Evolutionary conservation across 208 protist species (phyloP), one percentile per base, ranked within the genome.

Genomic region (Trypanosoma grayi): DNA sequence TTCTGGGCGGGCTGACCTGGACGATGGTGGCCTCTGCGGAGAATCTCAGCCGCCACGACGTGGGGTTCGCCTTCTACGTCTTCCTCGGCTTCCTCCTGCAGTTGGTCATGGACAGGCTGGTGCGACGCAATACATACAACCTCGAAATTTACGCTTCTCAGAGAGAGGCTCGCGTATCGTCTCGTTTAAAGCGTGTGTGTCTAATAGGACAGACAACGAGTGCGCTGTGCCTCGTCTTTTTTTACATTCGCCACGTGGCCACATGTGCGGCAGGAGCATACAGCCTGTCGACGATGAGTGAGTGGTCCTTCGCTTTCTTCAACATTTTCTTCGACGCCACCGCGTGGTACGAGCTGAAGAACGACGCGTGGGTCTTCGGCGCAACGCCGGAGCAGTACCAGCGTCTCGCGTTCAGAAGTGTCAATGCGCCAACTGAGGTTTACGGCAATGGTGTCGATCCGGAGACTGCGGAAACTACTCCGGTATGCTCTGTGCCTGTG

Each of bases 241-340:
- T 83, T 58, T 87, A 78, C 39, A 16, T 75, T 40, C 66, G 75
- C 11, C 82, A 90, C 60, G 58, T 59, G 37, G 22, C 37, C 13
- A 92, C 81, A n/a, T 90, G 85, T 54, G 81, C 77, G 13, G 50
- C 73, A 44, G 82, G 79, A 33, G 77, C 79, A 13, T 87, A 79
- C 67, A 90, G 79, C 46, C 51, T 85, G 18, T 71, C 85, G 0
- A 90, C 71, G 25, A 83, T 92, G 63, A 82, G 70, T 40, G 85
- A 92, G 69, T 92, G 85, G 77, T 18, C 41, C 2, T 88, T 92
- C 28, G 80, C 55, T 14, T 33, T 44, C 20, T 85, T 73, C 67
- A 92, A 86, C 66, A 72, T 92, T 50, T 31, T 60, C 48, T 92
- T 70, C 53, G 85, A 92, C 57, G 76, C 53, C 44, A 80, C 74